Evolutionary conservation across 495 filamentous ascomycete species (phyloP).

Genomic region (Tuber brumale): DNA sequence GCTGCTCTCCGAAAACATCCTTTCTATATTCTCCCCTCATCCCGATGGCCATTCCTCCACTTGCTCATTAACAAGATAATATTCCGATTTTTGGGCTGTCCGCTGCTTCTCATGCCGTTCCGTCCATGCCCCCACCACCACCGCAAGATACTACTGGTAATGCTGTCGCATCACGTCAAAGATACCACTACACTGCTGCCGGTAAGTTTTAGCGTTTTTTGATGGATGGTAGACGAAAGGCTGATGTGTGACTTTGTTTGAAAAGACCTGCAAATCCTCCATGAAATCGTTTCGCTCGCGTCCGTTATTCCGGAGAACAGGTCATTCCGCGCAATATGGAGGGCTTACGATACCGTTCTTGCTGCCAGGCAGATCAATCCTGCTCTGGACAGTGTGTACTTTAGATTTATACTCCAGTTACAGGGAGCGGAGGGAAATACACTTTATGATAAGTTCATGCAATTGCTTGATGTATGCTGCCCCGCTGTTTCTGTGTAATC

Average conservation of each 20-base stretch:
- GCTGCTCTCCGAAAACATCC: background rate
- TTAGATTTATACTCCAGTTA: constrained; percentile 36
- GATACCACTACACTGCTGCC: constrained; percentile 31
- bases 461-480: constrained; percentile 23
- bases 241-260: background rate
- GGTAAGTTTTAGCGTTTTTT: constrained; percentile 12
- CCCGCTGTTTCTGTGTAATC: background rate
- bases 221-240: background rate
- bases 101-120: constrained; percentile 5
- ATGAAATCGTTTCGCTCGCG: constrained; percentile 41
- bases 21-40: background rate
- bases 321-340: constrained; percentile 35
- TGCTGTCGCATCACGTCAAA: constrained; percentile 34
- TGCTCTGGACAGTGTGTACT: constrained; percentile 35
- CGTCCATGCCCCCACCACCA: constrained; percentile 38
- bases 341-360: constrained; percentile 41
- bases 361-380: constrained; percentile 36
- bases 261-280: constrained; percentile 40
- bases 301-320: constrained; percentile 31
- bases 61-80: background rate
- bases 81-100: constrained; percentile 1
- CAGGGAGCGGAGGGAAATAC: constrained; percentile 27
- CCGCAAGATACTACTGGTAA: constrained; percentile 32
- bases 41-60: background rate
- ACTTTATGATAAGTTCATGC: constrained; percentile 38